Percentiles rank a stretch among this genome's conserved stretches.
These are phyloP conservation scores for Arabidopsis arenosa DNA, from an alignment of 345 rosid species.

Conservation along the genomic window DNA sequence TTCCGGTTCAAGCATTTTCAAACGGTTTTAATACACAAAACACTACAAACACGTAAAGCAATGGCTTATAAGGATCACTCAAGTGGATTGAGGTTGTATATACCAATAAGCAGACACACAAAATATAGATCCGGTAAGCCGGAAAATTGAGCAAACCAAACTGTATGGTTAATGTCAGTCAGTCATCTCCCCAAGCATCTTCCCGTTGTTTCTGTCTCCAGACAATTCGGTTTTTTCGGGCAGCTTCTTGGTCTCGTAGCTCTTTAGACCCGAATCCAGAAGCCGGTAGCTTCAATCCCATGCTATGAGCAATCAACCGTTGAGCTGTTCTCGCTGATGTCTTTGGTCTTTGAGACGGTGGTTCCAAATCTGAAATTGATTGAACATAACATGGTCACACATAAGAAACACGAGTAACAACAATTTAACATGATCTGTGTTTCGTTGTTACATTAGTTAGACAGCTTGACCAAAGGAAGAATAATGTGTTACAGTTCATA, in stretches of 20 bases:
- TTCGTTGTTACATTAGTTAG: neutral
- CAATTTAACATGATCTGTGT: neutral
- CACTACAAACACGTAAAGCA: neutral
- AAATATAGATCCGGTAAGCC: constrained; percentile 24
- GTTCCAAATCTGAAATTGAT: constrained; percentile 71
- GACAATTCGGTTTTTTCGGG: constrained; percentile 74
- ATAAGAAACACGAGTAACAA: neutral
- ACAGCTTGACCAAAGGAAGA: constrained; percentile 1
- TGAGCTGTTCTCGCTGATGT: constrained; percentile 95
- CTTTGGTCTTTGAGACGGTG: constrained; percentile 83
- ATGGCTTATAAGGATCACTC: constrained; percentile 30
- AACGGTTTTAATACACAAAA: constrained; percentile 16
- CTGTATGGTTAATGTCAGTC: constrained; percentile 32
- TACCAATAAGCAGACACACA: constrained; percentile 18
- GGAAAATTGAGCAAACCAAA: neutral
- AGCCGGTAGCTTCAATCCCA: constrained; percentile 81
- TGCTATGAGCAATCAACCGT: constrained; percentile 87
- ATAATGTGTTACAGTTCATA: neutral
- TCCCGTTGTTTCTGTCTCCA: constrained; percentile 77
- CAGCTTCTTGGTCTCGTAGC: constrained; percentile 80
- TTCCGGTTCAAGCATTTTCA: constrained; percentile 12
- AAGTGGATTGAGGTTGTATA: constrained; percentile 17
- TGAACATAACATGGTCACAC: constrained; percentile 12
- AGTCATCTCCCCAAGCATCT: constrained; percentile 91
- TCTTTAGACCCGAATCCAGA: constrained; percentile 67